A percentile compares a stretch with the other conserved stretches of the same genome.
phyloP scores from a whole-genome alignment of 1,284 basidiomycete genomes.

The Ceratobasidium sp. region DNA sequence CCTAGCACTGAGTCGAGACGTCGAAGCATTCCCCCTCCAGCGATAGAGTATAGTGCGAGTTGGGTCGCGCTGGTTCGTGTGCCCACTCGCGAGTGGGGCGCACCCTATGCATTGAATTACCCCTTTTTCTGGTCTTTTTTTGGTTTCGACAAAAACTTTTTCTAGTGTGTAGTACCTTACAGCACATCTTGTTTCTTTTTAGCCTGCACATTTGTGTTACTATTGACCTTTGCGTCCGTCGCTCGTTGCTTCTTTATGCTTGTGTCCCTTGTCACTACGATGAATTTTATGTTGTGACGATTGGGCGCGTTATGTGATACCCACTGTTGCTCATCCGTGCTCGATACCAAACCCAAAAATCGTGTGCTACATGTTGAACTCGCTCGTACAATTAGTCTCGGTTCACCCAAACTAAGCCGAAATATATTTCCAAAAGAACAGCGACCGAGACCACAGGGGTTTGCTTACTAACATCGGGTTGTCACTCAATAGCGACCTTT shows the following conservation, averaged over 20 bases:
- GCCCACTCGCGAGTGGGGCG: not conserved
- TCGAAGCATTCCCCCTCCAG: conserved; percentile 81
- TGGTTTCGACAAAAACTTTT: not conserved
- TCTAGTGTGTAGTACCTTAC: conserved; percentile 21
- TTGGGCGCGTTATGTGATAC: conserved; percentile 19
- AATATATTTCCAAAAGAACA: not conserved
- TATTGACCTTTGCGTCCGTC: not conserved
- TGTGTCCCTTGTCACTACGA: conserved; percentile 30
- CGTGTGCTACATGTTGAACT: no score
- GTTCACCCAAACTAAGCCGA: not conserved
- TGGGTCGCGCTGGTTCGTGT: conserved; percentile 30
- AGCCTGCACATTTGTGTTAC: conserved; percentile 13
- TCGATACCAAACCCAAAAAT: no score
- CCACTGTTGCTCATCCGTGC: no score
- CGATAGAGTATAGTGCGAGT: not conserved
- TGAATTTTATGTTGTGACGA: conserved; percentile 29
- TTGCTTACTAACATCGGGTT: not conserved
- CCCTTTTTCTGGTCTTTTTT: not conserved
- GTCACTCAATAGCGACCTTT: conserved; percentile 5
- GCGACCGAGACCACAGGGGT: not conserved
- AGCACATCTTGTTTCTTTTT: not conserved
- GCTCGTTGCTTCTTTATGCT: not conserved
- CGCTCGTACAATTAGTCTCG: not conserved
- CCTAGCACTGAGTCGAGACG: conserved; percentile 75
- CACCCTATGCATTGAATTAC: not conserved